Evolutionary conservation across 2,329 filamentous ascomycete species (phyloP), one percentile per base, ranked within the genome.

Genomic region (Aspergillus latus): DNA sequence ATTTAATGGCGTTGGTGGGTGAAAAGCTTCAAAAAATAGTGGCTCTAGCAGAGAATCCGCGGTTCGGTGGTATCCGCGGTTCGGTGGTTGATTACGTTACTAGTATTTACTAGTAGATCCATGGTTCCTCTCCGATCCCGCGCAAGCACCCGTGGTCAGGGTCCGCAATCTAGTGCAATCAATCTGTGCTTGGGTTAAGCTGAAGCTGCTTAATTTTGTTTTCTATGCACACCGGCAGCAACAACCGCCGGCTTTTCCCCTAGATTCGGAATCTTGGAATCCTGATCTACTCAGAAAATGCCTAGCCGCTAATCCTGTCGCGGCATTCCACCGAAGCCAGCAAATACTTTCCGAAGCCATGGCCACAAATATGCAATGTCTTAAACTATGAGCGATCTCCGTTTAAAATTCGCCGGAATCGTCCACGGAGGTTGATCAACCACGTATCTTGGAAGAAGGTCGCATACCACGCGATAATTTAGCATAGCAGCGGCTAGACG

Each of bases 51-150:
- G n/a, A n/a, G n/a, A n/a, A n/a, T n/a, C n/a, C n/a, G n/a, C n/a
- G n/a, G n/a, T n/a, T n/a, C n/a, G n/a, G n/a, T n/a, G n/a, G n/a
- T n/a, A n/a, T n/a, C n/a, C n/a, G n/a, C n/a, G n/a, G n/a, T n/a
- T n/a, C n/a, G n/a, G n/a, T n/a, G n/a, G n/a, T n/a, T n/a, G n/a
- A n/a, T n/a, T n/a, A n/a, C n/a, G n/a, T n/a, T 37, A 37, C 34
- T 37, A 37, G 34, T 37, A 11, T 9, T 80, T 81, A 83, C 54
- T 48, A 48, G 26, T 50, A 45, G 56, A 64, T 52, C 63, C 64
- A 65, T 65, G 64, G 64, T 64, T 64, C 53, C 51, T 30, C 54
- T 58, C 59, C 52, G 57, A 57, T 61, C 63, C 61, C 63, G 60
- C 54, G 36, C 52, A 32, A 28, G 36, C 45, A 59, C 40, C 62